phyloP scores from a whole-genome alignment of 176 grass and related monocot species.

The Areca catechu region DNA sequence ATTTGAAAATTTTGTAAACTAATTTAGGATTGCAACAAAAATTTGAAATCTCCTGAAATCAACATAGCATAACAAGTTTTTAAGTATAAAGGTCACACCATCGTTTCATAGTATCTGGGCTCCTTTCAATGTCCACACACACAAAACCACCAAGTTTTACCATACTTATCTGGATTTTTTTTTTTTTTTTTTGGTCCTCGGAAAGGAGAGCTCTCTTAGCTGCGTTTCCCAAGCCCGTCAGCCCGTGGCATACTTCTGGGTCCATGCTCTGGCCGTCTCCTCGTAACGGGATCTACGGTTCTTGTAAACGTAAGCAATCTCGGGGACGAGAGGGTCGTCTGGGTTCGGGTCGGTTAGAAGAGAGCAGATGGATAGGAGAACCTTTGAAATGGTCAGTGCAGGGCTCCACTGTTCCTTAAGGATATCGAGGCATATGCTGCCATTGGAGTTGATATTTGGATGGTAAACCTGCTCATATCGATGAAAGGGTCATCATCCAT shows the following conservation, averaged over 20 bases:
- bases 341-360: conserved; percentile 28
- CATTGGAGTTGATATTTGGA: conserved; percentile 38
- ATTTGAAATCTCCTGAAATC: too few relatives aligned
- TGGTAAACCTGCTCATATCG: conserved; percentile 24
- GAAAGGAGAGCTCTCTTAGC: too few relatives aligned
- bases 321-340: conserved; percentile 29
- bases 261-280: conserved; percentile 31
- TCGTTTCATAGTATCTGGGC: too few relatives aligned
- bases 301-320: conserved; percentile 33
- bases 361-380: conserved; percentile 28
- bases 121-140: too few relatives aligned
- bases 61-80: too few relatives aligned
- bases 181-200: too few relatives aligned
- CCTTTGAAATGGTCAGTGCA: conserved; percentile 32
- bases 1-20: too few relatives aligned
- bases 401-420: conserved; percentile 37
- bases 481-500: too few relatives aligned
- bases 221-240: conserved; percentile 6
- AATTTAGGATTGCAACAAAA: too few relatives aligned
- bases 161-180: too few relatives aligned
- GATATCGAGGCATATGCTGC: conserved; percentile 30
- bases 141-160: too few relatives aligned
- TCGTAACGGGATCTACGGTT: conserved; percentile 23
- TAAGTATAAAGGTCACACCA: too few relatives aligned
- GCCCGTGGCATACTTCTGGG: conserved; percentile 29